Percentiles rank a stretch among this genome's conserved stretches.
phyloP scores from a whole-genome alignment of 768 basidiomycete genomes.

The Termitomyces bulborhizus region DNA sequence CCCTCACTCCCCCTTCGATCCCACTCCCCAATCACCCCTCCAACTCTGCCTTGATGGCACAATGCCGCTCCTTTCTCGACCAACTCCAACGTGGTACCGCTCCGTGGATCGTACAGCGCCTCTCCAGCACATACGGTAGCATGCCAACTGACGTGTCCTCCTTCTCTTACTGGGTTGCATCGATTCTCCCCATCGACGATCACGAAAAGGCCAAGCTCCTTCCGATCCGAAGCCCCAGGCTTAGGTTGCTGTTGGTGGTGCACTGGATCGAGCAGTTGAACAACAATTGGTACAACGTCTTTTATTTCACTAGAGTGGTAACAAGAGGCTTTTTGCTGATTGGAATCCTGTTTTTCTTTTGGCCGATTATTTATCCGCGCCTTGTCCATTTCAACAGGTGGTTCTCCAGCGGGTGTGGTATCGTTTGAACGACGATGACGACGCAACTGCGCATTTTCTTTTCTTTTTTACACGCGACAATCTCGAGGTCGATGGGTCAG shows the following conservation, averaged over 20 bases:
- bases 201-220: constrained; percentile 83
- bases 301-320: constrained; percentile 14
- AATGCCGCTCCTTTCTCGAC: constrained; percentile 38
- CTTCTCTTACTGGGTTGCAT: constrained; percentile 89
- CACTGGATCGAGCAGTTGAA: constrained; percentile 86
- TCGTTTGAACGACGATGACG: constrained; percentile 23
- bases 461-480: too few species aligned
- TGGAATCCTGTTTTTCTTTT: constrained; percentile 23
- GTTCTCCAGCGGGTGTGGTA: constrained; percentile 67
- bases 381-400: constrained; percentile 42
- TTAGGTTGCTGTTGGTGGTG: constrained; percentile 79
- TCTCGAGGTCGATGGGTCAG: too few species aligned
- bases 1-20: constrained; percentile 8
- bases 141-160: constrained; percentile 67
- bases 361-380: constrained; percentile 1
- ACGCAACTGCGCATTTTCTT: background rate
- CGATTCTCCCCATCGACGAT: constrained; percentile 88
- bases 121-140: constrained; percentile 71
- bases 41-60: constrained; percentile 48
- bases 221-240: constrained; percentile 69
- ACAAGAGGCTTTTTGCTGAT: constrained; percentile 22
- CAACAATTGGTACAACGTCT: constrained; percentile 41
- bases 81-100: constrained; percentile 59
- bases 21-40: constrained; percentile 21
- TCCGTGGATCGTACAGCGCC: constrained; percentile 89